A percentile compares a stretch with the other conserved stretches of the same genome.
Evolutionary conservation across 2,329 filamentous ascomycete genomes (phyloP).

Genomic region (Apiospora sp.): DNA sequence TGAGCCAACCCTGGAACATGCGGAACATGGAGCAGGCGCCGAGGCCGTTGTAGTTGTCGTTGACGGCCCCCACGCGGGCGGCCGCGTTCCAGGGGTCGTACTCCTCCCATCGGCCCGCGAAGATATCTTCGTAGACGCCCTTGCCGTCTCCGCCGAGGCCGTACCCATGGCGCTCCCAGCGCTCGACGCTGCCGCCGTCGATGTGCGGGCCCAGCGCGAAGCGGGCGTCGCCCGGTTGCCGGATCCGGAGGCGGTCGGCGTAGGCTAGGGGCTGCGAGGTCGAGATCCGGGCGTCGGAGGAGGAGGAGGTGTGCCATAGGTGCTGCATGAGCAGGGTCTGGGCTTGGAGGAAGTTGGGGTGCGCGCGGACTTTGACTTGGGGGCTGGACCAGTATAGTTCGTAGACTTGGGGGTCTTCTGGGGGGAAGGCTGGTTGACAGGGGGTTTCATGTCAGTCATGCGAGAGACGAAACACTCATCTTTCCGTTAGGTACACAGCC

Average conservation of each 20-base stretch:
- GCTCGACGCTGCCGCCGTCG: conserved; percentile 78
- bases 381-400: conserved; percentile 79
- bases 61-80: conserved; percentile 70
- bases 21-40: conserved; percentile 87
- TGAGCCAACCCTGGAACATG: conserved; percentile 90
- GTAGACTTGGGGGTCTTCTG: conserved; percentile 72
- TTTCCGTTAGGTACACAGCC: too few relatives aligned
- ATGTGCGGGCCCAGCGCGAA: conserved; percentile 77
- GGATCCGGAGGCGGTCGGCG: conserved; percentile 75
- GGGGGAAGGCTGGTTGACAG: conserved; percentile 64
- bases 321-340: conserved; percentile 67
- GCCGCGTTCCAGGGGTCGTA: conserved; percentile 86
- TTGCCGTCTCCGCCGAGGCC: conserved; percentile 50
- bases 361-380: conserved; percentile 72
- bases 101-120: conserved; percentile 77
- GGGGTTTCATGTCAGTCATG: conserved; percentile 31
- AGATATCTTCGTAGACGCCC: conserved; percentile 75
- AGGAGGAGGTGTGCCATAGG: conserved; percentile 61
- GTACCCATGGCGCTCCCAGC: conserved; percentile 78
- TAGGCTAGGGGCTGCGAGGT: conserved; percentile 68
- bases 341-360: conserved; percentile 68
- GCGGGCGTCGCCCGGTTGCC: conserved; percentile 71
- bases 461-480: too few relatives aligned
- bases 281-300: conserved; percentile 52
- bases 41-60: conserved; percentile 81